phyloP scores from a whole-genome alignment of 257 asterid genomes.

The Solanum phureja region DNA sequence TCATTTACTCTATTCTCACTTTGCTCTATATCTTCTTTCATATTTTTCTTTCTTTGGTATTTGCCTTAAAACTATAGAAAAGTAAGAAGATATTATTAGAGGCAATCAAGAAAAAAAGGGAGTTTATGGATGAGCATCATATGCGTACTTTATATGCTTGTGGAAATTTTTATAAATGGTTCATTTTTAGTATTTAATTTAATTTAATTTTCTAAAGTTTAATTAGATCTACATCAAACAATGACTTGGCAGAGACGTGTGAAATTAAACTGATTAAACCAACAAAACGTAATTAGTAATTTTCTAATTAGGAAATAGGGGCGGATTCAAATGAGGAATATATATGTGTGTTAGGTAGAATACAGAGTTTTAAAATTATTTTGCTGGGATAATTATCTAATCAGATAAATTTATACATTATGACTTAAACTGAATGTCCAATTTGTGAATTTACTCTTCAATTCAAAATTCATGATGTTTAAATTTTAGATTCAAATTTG shows the following conservation, averaged over 20 bases:
- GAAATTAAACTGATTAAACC: neutral
- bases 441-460: neutral
- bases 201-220: neutral
- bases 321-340: neutral
- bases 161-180: neutral
- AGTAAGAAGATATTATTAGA: neutral
- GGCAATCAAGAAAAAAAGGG: neutral
- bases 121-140: neutral
- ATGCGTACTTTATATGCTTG: neutral
- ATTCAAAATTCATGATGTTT: neutral
- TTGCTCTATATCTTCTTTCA: constrained; percentile 27
- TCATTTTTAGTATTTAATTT: neutral
- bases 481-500: neutral
- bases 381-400: neutral
- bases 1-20: constrained; percentile 7
- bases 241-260: neutral
- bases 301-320: neutral
- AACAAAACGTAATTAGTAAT: neutral
- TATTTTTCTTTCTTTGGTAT: neutral
- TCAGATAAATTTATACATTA: neutral
- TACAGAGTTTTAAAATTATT: neutral
- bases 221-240: neutral
- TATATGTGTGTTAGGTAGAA: neutral
- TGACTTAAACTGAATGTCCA: neutral
- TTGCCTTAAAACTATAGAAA: neutral